Percentiles rank a stretch among this genome's conserved stretches.
phyloP scores from a whole-genome alignment of 106 monocot genomes.

The Platanthera zijinensis region DNA sequence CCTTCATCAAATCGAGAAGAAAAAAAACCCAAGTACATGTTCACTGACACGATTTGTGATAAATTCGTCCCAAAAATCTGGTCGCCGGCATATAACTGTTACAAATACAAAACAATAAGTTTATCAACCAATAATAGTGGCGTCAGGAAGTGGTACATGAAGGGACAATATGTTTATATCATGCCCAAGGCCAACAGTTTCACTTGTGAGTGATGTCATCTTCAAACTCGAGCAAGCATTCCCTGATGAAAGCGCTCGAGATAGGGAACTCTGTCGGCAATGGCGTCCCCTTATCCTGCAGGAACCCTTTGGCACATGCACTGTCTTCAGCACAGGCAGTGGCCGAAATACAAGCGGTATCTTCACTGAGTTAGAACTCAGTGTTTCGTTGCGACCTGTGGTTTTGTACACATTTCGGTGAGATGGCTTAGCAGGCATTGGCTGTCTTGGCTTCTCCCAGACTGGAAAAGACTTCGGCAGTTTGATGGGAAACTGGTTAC shows the following conservation, averaged over 20 bases:
- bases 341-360: conserved; percentile 6
- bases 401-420: not conserved
- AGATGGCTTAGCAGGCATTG: not conserved
- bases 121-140: not conserved
- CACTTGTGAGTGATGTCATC: not conserved
- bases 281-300: conserved; percentile 4
- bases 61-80: too few species aligned
- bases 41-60: too few species aligned
- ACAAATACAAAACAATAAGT: too few species aligned
- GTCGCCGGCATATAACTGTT: too few species aligned
- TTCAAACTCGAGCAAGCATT: not conserved
- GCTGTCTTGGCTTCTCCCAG: conserved; percentile 20
- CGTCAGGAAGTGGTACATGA: conserved; percentile 27
- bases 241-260: conserved; percentile 30
- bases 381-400: not conserved
- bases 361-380: conserved; percentile 8
- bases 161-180: conserved; percentile 35
- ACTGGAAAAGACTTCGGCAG: conserved; percentile 23
- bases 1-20: too few species aligned
- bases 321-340: conserved; percentile 20
- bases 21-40: too few species aligned
- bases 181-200: not conserved
- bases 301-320: not conserved
- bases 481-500: conserved; percentile 30
- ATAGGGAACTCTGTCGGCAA: conserved; percentile 23